Evolutionary conservation across 2,329 filamentous ascomycete species (phyloP), one percentile per base, ranked within the genome.

Genomic region (Pleomassaria siparia): DNA sequence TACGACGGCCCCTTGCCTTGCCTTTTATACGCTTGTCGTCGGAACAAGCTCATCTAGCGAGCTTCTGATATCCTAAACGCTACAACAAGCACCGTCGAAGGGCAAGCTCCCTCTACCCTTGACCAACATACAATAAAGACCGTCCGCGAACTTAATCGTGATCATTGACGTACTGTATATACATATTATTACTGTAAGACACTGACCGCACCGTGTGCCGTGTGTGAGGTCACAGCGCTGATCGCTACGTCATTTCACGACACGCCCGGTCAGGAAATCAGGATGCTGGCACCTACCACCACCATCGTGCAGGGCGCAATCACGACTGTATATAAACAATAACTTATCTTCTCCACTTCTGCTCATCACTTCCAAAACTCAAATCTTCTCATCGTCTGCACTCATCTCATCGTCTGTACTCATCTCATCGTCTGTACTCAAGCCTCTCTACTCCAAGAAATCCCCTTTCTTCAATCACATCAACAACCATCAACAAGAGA

Each of bases 21-120:
- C 9, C 6, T 13, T 24, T 3, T 24, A 3, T 3, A 6, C 20
- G 18, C 9, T 35, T 37, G 35, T 37, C 35, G 54, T 60, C 29
- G 25, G 18, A 50, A 45, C 51, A 59, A 60, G 53, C 59, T 58
- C 53, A 50, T 24, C 52, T 64, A 61, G 58, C 44, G 35, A 22
- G 35, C 2, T 13, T 9, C 15, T 21, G 3, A 18, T 4, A 6
- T 7, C 18, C 35, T n/a, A 35, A 16, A 18, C 9, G 11, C 3
- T 8, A 7, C 35, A n/a, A n/a, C n/a, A n/a, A n/a, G n/a, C 18
- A 22, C 20, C 35, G 20, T 24, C 32, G 20, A n/a, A 22, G 7
- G n/a, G 24, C 35, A 21, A 21, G 35, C 18, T 22, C 16, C 32
- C 8, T 16, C 29, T n/a, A n/a, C 5, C 29, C 29, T 13, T 12